Evolutionary conservation across 2,329 filamentous ascomycete genomes (phyloP).

Genomic region (Phyllosticta ampelicida): DNA sequence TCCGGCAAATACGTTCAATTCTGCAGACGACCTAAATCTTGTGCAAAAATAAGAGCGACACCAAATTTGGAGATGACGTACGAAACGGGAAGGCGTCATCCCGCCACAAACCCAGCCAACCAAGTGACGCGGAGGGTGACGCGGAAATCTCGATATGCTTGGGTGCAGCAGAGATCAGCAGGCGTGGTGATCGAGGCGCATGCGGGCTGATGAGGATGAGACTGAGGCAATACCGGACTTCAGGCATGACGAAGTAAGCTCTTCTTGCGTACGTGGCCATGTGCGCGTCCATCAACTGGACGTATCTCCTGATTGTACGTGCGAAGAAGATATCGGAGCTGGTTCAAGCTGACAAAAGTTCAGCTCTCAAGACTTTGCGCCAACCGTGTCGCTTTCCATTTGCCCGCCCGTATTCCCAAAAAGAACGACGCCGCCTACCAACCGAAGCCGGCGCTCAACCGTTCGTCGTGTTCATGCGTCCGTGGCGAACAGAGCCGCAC

Average conservation of each 20-base stretch:
- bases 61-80: neutral
- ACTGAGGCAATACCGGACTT: neutral
- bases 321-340: too few species aligned
- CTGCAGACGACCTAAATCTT: neutral
- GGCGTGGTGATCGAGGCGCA: neutral
- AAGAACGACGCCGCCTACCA: neutral
- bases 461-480: neutral
- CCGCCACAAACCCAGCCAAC: neutral
- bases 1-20: neutral
- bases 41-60: neutral
- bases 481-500: neutral
- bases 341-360: too few species aligned
- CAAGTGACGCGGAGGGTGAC: neutral
- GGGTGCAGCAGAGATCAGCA: neutral
- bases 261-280: neutral
- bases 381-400: neutral
- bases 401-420: neutral
- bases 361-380: too few species aligned
- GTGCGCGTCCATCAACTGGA: too few species aligned
- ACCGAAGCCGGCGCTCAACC: neutral
- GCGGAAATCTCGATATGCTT: neutral
- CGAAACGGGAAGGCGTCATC: neutral
- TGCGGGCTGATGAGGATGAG: neutral
- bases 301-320: too few species aligned
- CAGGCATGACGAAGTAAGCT: neutral